Conservation (phyloP, 768 basidiomycete genomes). For the Pulveroboletus sp. region DNA sequence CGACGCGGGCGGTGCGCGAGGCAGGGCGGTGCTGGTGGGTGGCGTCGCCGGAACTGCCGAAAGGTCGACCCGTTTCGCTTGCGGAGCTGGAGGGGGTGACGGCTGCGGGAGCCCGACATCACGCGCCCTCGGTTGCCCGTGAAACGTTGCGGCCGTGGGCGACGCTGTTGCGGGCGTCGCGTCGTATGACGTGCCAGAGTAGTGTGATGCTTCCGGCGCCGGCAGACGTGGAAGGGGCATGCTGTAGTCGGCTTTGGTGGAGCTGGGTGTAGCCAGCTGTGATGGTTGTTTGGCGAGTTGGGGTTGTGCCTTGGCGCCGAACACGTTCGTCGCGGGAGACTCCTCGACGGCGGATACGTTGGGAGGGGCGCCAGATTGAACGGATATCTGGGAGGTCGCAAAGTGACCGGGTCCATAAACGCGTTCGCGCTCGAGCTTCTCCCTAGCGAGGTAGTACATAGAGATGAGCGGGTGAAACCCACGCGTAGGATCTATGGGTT, state of each 20-base stretch:
- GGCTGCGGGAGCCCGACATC: conserved; percentile 48
- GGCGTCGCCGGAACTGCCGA: conserved; percentile 22
- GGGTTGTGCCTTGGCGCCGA: conserved; percentile 28
- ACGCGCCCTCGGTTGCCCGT: conserved; percentile 59
- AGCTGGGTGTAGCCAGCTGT: conserved; percentile 23
- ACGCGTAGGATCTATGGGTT: conserved; percentile 75
- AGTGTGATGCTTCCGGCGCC: conserved; percentile 76
- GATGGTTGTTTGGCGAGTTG: conserved; percentile 31
- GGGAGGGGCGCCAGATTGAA: conserved; percentile 34
- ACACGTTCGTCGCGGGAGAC: conserved; percentile 10
- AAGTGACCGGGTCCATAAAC: conserved; percentile 94
- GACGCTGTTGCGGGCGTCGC: conserved; percentile 42
- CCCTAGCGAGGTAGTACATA: conserved; percentile 93
- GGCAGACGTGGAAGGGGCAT: conserved; percentile 82
- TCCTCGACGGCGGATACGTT: conserved; percentile 20
- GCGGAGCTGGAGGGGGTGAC: conserved; percentile 27
- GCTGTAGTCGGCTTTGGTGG: conserved; percentile 64
- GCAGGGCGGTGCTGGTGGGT: conserved; percentile 36
- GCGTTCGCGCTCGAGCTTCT: conserved; percentile 91
- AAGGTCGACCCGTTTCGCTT: conserved; percentile 32
- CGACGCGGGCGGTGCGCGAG: conserved; percentile 70
- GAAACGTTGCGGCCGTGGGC: conserved; percentile 58
- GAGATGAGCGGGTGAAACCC: conserved; percentile 95
- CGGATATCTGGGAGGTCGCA: conserved; percentile 82
- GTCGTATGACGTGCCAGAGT: conserved; percentile 80